phyloP scores from a whole-genome alignment of 2,329 filamentous ascomycete genomes.

The Ascocoryne sarcoides region DNA sequence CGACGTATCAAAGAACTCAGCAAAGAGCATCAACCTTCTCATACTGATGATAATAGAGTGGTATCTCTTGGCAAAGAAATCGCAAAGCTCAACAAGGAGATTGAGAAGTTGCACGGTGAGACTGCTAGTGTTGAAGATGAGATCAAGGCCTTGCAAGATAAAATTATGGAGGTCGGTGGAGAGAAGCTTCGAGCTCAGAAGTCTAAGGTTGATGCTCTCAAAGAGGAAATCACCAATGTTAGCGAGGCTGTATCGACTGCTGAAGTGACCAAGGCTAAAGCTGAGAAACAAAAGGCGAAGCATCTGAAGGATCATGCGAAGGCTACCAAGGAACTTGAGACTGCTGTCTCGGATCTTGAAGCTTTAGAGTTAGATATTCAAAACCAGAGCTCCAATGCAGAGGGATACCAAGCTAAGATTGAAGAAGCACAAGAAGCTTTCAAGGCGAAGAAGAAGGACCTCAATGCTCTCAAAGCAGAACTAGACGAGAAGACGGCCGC shows the following conservation, averaged over 20 bases:
- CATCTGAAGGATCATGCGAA: slow-evolving; percentile 75
- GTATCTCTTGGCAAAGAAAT: slow-evolving; percentile 70
- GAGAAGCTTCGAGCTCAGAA: slow-evolving; percentile 86
- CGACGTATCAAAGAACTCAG: slow-evolving; percentile 78
- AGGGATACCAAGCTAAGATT: slow-evolving; percentile 61
- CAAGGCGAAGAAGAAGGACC: slow-evolving; percentile 68
- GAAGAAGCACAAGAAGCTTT: slow-evolving; percentile 77
- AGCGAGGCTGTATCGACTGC: slow-evolving; percentile 77
- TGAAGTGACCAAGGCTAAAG: slow-evolving; percentile 83
- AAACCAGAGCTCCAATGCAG: slow-evolving; percentile 66
- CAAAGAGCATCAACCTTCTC: slow-evolving; percentile 71
- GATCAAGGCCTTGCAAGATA: slow-evolving; percentile 86
- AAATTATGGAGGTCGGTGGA: slow-evolving; percentile 97
- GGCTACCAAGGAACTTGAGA: slow-evolving; percentile 69
- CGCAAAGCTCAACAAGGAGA: slow-evolving; percentile 62
- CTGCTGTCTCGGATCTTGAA: slow-evolving; percentile 63
- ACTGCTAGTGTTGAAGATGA: slow-evolving; percentile 87
- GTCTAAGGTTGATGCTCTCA: slow-evolving; percentile 79
- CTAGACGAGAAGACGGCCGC: slow-evolving; percentile 79
- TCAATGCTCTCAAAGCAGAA: slow-evolving; percentile 71
- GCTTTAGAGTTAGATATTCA: slow-evolving; percentile 70
- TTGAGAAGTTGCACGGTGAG: slow-evolving; percentile 71
- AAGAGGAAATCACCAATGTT: slow-evolving; percentile 73
- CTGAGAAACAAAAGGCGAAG: slow-evolving; percentile 84
- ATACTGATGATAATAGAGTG: slow-evolving; percentile 69